These are phyloP conservation scores for Cystobasidiopsis lactophilus DNA, from an alignment of 768 basidiomycete species.

Conservation along the genomic window DNA sequence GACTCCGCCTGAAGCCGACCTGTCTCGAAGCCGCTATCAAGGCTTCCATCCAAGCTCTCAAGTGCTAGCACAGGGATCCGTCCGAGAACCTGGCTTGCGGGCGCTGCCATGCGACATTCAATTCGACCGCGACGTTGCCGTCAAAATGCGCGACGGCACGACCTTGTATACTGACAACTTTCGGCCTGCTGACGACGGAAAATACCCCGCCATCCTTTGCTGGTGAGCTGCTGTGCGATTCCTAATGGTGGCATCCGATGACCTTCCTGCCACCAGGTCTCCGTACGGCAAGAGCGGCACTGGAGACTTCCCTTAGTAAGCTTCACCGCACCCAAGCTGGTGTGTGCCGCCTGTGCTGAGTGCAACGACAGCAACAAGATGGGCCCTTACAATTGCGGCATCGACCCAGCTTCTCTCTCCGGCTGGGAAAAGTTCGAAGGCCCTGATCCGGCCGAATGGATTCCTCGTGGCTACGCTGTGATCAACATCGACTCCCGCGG, in stretches of 20 bases:
- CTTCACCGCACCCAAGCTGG: too few species aligned
- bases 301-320: slow-evolving; percentile 4
- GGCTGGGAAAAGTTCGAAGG: slow-evolving; percentile 13
- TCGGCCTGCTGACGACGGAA: slow-evolving; percentile 5
- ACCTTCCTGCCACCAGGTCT: neutral
- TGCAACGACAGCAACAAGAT: neutral
- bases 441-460: slow-evolving; percentile 8
- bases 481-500: slow-evolving; percentile 7
- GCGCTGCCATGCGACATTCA: slow-evolving; percentile 8
- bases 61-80: neutral
- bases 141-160: slow-evolving; percentile 9
- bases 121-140: slow-evolving; percentile 7
- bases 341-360: neutral
- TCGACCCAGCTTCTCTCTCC: slow-evolving; percentile 1
- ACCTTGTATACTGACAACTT: slow-evolving; percentile 7
- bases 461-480: slow-evolving; percentile 10
- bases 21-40: neutral
- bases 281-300: slow-evolving; percentile 11
- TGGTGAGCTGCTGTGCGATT: neutral
- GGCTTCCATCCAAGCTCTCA: neutral
- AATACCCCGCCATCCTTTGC: neutral
- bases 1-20: neutral
- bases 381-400: slow-evolving; percentile 7
- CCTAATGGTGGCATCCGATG: neutral
- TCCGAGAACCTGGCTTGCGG: neutral